Conservation (phyloP, 2,329 filamentous ascomycete species). For the Rhynchosporium graminicola region DNA sequence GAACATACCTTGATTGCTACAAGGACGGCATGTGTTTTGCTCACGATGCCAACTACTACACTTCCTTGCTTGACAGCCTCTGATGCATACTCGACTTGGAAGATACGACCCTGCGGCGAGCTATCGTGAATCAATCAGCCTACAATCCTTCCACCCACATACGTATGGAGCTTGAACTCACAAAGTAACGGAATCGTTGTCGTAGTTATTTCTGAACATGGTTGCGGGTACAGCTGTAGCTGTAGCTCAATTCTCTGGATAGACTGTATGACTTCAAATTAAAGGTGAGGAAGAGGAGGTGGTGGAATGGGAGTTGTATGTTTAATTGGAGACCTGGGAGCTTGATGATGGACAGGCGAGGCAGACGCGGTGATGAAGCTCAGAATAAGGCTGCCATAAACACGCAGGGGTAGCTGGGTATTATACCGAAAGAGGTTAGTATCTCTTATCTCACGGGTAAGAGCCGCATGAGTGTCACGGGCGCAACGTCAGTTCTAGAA, state of each 20-base stretch:
- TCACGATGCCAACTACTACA: conserved; percentile 93
- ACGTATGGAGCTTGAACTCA: conserved; percentile 50
- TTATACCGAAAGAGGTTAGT: neutral
- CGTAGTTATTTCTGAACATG: conserved; percentile 99
- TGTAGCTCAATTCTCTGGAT: neutral
- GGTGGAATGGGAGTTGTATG: conserved; percentile 12
- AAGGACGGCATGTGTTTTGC: conserved; percentile 96
- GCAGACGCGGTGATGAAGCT: conserved; percentile 41
- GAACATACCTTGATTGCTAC: conserved; percentile 87
- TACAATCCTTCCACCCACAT: conserved; percentile 2
- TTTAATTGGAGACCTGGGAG: conserved; percentile 11
- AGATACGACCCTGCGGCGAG: conserved; percentile 98
- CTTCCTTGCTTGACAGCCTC: conserved; percentile 99
- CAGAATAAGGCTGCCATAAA: conserved; percentile 30
- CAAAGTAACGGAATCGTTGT: conserved; percentile 99
- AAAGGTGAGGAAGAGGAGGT: neutral
- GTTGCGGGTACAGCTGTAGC: conserved; percentile 43
- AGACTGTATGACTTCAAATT: conserved; percentile 13
- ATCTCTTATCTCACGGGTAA: neutral
- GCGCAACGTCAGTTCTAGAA: conserved; percentile 29
- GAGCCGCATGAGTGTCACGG: conserved; percentile 12
- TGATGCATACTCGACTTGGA: conserved; percentile 98
- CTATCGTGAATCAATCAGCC: conserved; percentile 49
- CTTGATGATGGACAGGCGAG: conserved; percentile 22
- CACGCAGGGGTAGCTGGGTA: conserved; percentile 12